Evolutionary conservation across 768 basidiomycete genomes (phyloP), one percentile per base, ranked within the genome.

Genomic region (Candolleomyces eurysporus): DNA sequence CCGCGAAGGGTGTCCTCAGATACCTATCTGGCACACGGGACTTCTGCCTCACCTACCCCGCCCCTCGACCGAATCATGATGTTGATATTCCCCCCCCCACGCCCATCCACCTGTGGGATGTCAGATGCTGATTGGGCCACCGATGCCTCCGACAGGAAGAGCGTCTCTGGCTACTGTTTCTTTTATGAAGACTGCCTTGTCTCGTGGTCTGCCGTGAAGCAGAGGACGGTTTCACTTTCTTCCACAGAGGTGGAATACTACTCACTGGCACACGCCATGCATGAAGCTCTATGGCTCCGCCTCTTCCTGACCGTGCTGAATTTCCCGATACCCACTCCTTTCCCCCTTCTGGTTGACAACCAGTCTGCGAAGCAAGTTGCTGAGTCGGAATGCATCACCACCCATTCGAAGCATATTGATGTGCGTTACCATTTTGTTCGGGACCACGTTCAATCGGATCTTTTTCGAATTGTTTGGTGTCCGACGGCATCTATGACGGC

Each of bases 211-310:
- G 67, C 72, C 9, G 66, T 65, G 9, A 43, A 43, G 42, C 42
- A 43, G n/a, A 58, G 64, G 10, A 66, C 69, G 2, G 69, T 79
- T 0, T 69, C 77, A 0, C 65, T 71, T 1, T 79, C 75, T 1
- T 76, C 75, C 2, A 71, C 71, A 0, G 75, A 79, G 58, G 71
- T 76, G n/a, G n/a, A n/a, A n/a, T n/a, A n/a, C n/a, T n/a, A n/a
- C n/a, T n/a, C n/a, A n/a, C n/a, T n/a, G n/a, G n/a, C n/a, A n/a
- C n/a, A n/a, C n/a, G n/a, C n/a, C n/a, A n/a, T n/a, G n/a, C n/a
- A n/a, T n/a, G n/a, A n/a, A n/a, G n/a, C n/a, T n/a, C n/a, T n/a
- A n/a, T n/a, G n/a, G n/a, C n/a, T n/a, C n/a, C n/a, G n/a, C 62
- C 17, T 63, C 1, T 67, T 74, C 48, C 58, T 69, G 2, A 36